Evolutionary conservation across 192 early-diverging fungal genomes (phyloP).

Genomic region (Allomyces arbusculus): DNA sequence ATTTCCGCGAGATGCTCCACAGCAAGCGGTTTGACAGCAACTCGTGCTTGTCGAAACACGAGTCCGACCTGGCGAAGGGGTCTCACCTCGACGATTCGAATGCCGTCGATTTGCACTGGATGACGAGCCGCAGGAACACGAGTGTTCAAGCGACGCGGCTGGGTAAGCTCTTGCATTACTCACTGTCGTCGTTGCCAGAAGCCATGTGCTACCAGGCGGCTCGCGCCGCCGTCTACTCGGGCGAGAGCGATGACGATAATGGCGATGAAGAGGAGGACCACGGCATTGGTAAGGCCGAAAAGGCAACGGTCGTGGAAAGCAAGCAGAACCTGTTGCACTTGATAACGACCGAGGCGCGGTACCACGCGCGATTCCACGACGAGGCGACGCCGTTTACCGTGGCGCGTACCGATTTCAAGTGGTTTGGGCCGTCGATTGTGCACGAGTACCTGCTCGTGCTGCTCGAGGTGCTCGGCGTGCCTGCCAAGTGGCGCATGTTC

Average conservation of each 20-base stretch:
- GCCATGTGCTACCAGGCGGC: too few relatives aligned
- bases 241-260: neutral
- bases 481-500: slow-evolving; percentile 3
- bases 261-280: neutral
- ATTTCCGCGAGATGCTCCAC: slow-evolving; percentile 1
- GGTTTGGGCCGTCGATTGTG: slow-evolving; percentile 10
- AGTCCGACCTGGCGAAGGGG: too few relatives aligned
- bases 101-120: too few relatives aligned
- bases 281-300: neutral
- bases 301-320: slow-evolving; percentile 1
- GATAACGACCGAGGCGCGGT: slow-evolving; percentile 4
- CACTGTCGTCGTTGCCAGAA: too few relatives aligned
- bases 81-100: too few relatives aligned
- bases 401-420: slow-evolving; percentile 9
- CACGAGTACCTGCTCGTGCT: slow-evolving; percentile 2
- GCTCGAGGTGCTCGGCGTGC: slow-evolving; percentile 3
- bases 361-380: slow-evolving; percentile 1
- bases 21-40: too few relatives aligned
- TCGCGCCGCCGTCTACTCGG: neutral
- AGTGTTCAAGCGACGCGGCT: too few relatives aligned
- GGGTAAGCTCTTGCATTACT: too few relatives aligned
- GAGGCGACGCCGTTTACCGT: slow-evolving; percentile 3
- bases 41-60: too few relatives aligned
- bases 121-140: too few relatives aligned
- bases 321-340: slow-evolving; percentile 5